phyloP scores from a whole-genome alignment of 2,329 filamentous ascomycete genomes.

The Pezizomycotina sp. region DNA sequence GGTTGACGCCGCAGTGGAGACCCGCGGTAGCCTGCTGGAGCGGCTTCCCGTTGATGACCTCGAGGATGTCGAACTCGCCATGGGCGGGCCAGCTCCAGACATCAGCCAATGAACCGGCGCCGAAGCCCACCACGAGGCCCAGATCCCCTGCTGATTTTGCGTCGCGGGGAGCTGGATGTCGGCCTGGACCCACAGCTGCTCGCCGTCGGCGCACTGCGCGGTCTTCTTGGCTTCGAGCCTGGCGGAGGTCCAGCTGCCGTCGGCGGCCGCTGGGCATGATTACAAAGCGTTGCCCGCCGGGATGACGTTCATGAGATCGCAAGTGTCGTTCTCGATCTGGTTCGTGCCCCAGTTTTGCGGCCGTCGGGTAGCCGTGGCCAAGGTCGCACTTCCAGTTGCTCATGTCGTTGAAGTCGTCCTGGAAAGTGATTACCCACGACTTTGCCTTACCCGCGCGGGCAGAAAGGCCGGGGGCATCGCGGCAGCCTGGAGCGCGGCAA shows the following conservation, averaged over 20 bases:
- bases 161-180: constrained; percentile 31
- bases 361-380: no score
- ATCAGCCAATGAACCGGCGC: constrained; percentile 29
- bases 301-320: constrained; percentile 31
- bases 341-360: constrained; percentile 37
- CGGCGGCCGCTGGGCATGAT: constrained; percentile 27
- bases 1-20: constrained; percentile 31
- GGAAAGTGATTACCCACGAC: no score
- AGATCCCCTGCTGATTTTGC: no score
- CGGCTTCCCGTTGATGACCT: constrained; percentile 33
- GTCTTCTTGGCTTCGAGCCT: constrained; percentile 34
- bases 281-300: constrained; percentile 28
- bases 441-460: no score
- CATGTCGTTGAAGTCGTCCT: no score
- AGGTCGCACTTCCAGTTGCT: no score
- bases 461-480: no score
- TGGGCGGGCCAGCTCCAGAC: constrained; percentile 31
- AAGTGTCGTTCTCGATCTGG: constrained; percentile 35
- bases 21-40: constrained; percentile 26
- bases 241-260: constrained; percentile 31
- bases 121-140: constrained; percentile 36
- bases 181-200: constrained; percentile 30
- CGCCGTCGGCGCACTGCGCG: constrained; percentile 26
- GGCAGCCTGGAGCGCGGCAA: no score
- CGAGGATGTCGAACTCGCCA: constrained; percentile 34